phyloP scores from a whole-genome alignment of 2,329 filamentous ascomycete species.

The Neospermospora avenae region DNA sequence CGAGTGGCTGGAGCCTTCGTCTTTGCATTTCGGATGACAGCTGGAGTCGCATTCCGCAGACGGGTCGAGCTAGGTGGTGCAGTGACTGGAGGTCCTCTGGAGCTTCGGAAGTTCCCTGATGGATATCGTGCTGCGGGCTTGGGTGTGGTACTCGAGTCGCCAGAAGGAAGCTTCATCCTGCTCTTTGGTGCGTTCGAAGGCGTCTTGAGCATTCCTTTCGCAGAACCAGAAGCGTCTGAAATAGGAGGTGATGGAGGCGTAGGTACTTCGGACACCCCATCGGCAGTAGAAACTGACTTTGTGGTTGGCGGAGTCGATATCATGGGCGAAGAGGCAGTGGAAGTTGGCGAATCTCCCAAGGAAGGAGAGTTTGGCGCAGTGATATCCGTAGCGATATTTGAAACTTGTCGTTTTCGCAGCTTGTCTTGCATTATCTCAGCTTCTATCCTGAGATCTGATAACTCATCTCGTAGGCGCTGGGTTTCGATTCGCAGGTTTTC shows the following conservation, averaged over 20 bases:
- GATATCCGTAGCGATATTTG: slow-evolving; percentile 58
- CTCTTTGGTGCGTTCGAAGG: slow-evolving; percentile 36
- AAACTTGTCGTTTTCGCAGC: slow-evolving; percentile 69
- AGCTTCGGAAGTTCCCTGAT: slow-evolving; percentile 25
- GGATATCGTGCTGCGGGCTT: slow-evolving; percentile 41
- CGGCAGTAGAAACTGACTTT: slow-evolving; percentile 59
- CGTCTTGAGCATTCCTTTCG: slow-evolving; percentile 27
- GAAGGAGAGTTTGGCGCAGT: slow-evolving; percentile 65
- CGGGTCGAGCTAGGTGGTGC: slow-evolving; percentile 23
- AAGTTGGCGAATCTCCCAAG: slow-evolving; percentile 74
- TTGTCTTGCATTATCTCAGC: slow-evolving; percentile 93
- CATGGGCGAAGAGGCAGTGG: slow-evolving; percentile 88
- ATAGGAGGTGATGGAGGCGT: slow-evolving; percentile 93
- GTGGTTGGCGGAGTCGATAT: slow-evolving; percentile 78
- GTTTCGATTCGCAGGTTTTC: slow-evolving; percentile 85
- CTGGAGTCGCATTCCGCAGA: slow-evolving; percentile 34
- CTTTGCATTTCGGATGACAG: slow-evolving; percentile 38
- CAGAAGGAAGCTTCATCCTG: slow-evolving; percentile 53
- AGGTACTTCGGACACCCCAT: slow-evolving; percentile 60
- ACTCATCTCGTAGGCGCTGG: slow-evolving; percentile 84
- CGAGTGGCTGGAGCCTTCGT: slow-evolving; percentile 41
- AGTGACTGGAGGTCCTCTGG: slow-evolving; percentile 22
- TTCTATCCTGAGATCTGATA: slow-evolving; percentile 91
- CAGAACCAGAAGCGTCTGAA: slow-evolving; percentile 68
- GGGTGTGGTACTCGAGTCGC: slow-evolving; percentile 52